Percentiles rank a stretch among this genome's conserved stretches.
Evolutionary conservation across 2,329 filamentous ascomycete genomes (phyloP).

Genomic region (Clarireedia paspali): DNA sequence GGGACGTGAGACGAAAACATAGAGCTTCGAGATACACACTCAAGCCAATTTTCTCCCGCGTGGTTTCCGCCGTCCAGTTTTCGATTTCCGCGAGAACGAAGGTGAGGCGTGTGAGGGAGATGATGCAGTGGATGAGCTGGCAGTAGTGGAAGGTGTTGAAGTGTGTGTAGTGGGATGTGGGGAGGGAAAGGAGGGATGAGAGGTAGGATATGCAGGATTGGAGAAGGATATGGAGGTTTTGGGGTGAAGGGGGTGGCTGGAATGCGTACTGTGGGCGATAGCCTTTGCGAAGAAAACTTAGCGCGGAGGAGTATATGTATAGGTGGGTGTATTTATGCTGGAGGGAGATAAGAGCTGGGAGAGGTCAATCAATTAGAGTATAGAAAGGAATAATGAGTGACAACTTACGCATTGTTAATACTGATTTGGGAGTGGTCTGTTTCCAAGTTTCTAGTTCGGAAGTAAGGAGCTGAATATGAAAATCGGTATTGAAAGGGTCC

Average conservation of each 20-base stretch:
- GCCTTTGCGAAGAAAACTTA: slow-evolving; percentile 16
- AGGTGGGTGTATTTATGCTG: slow-evolving; percentile 14
- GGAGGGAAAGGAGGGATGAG: slow-evolving; percentile 22
- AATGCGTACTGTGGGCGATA: slow-evolving; percentile 12
- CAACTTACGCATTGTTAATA: slow-evolving; percentile 16
- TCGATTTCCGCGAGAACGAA: slow-evolving; percentile 22
- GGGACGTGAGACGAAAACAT: slow-evolving; percentile 19
- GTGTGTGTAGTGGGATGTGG: slow-evolving; percentile 11
- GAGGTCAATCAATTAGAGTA: neutral
- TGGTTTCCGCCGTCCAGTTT: slow-evolving; percentile 19
- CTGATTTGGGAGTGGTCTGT: slow-evolving; percentile 9
- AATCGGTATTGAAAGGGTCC: slow-evolving; percentile 17
- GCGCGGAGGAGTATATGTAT: slow-evolving; percentile 20
- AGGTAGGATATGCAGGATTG: slow-evolving; percentile 17
- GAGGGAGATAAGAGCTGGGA: slow-evolving; percentile 15
- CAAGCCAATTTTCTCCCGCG: slow-evolving; percentile 20
- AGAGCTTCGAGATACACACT: slow-evolving; percentile 26
- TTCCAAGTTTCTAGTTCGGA: slow-evolving; percentile 22
- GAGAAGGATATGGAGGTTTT: slow-evolving; percentile 1
- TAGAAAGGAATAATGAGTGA: neutral
- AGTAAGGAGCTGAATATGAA: slow-evolving; percentile 22
- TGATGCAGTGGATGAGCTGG: slow-evolving; percentile 15
- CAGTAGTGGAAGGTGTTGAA: slow-evolving; percentile 22
- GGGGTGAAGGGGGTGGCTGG: slow-evolving; percentile 4
- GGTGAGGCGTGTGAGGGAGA: slow-evolving; percentile 21